Evolutionary conservation across 306 rosid genomes (phyloP).

Genomic region (Gleditsia sinensis): DNA sequence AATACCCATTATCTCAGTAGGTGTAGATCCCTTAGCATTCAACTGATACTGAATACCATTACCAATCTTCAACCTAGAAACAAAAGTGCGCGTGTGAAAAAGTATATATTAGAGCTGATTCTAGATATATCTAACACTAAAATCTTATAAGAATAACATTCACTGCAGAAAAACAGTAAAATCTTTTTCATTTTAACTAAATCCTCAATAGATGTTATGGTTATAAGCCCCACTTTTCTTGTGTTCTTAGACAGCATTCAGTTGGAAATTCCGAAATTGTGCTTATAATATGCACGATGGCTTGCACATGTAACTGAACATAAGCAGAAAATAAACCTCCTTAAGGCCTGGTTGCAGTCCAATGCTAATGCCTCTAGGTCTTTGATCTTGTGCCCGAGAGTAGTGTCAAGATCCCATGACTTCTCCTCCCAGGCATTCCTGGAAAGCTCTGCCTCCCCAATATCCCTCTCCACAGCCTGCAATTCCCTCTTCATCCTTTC

Average conservation of each 20-base stretch:
- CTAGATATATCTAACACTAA: neutral
- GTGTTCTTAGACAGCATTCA: neutral
- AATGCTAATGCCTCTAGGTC: slow-evolving; percentile 71
- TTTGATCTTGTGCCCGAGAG: slow-evolving; percentile 53
- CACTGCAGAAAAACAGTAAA: neutral
- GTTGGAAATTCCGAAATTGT: neutral
- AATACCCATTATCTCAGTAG: slow-evolving; percentile 80
- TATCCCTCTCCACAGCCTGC: slow-evolving; percentile 87
- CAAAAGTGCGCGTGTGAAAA: slow-evolving; percentile 5
- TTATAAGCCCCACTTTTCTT: neutral
- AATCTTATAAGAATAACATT: neutral
- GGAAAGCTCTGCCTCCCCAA: slow-evolving; percentile 62
- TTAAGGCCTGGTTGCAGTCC: slow-evolving; percentile 78
- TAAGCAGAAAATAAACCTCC: slow-evolving; percentile 48
- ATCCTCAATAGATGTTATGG: neutral
- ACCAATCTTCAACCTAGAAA: slow-evolving; percentile 74
- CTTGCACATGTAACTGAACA: neutral
- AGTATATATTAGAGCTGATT: neutral
- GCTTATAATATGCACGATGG: neutral
- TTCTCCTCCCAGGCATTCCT: slow-evolving; percentile 83
- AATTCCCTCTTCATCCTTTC: slow-evolving; percentile 93
- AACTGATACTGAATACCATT: slow-evolving; percentile 63
- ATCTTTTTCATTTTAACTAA: neutral
- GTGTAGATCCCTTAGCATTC: slow-evolving; percentile 73
- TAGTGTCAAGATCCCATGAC: slow-evolving; percentile 68